These are phyloP conservation scores for Xanthoconium separans DNA, from an alignment of 1,284 basidiomycete species.

Conservation along the genomic window DNA sequence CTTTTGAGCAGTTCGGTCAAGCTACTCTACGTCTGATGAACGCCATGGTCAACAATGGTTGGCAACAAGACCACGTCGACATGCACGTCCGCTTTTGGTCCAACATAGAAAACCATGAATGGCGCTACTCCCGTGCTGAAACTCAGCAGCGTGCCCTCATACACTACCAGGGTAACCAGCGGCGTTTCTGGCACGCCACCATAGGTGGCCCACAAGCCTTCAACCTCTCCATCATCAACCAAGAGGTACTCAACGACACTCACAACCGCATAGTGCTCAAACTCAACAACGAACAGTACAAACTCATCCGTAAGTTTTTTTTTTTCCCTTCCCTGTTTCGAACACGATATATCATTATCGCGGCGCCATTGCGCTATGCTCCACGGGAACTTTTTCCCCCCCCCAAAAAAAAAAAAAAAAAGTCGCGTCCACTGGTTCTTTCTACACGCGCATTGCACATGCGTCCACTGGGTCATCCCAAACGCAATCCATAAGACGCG, in stretches of 20 bases:
- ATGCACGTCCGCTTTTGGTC: conserved; percentile 2
- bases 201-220: neutral
- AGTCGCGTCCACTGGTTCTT: no score
- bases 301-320: neutral
- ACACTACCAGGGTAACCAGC: neutral
- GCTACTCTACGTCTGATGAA: neutral
- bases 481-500: no score
- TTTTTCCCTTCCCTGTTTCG: neutral
- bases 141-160: neutral
- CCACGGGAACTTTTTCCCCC: no score
- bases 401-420: no score
- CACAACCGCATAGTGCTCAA: neutral
- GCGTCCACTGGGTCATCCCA: no score
- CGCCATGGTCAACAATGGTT: neutral
- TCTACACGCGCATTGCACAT: no score
- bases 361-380: no score
- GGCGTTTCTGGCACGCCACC: neutral
- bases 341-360: no score
- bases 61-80: neutral
- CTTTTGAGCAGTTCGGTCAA: neutral
- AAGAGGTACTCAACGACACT: neutral
- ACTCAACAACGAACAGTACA: neutral
- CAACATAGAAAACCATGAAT: neutral
- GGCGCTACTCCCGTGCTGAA: neutral
- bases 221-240: neutral